Evolutionary conservation across 805 yeast species (phyloP).

Genomic region (Candida odintsovae): DNA sequence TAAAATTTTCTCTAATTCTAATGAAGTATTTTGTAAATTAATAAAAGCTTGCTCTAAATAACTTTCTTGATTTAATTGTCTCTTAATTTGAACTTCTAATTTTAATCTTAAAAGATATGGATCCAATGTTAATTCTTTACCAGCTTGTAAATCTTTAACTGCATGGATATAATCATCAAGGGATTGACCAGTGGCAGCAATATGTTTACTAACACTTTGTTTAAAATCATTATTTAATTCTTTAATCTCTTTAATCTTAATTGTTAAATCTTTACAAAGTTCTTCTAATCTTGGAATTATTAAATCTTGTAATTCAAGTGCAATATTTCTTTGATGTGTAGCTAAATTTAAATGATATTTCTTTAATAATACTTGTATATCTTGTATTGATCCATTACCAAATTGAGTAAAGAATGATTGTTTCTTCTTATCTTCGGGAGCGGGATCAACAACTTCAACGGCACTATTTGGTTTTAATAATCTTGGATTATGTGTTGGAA

Average conservation of each 20-base stretch:
- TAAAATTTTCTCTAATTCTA: conserved; percentile 81
- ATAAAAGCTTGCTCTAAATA: conserved; percentile 82
- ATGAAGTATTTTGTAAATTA: conserved; percentile 81
- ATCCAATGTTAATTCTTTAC: conserved; percentile 46
- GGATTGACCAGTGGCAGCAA: conserved; percentile 56
- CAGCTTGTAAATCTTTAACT: conserved; percentile 46
- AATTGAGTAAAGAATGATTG: conserved; percentile 56
- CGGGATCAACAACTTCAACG: conserved; percentile 31
- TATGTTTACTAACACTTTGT: conserved; percentile 64
- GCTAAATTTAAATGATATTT: conserved; percentile 62
- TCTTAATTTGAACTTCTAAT: conserved; percentile 70
- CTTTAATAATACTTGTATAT: conserved; percentile 67
- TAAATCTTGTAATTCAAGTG: conserved; percentile 50
- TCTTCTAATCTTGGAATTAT: conserved; percentile 66
- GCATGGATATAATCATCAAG: conserved; percentile 50
- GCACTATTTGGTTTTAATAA: conserved; percentile 25
- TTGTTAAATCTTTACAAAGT: conserved; percentile 63
- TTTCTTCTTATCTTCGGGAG: conserved; percentile 18
- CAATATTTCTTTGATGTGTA: conserved; percentile 46
- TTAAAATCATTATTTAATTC: conserved; percentile 78
- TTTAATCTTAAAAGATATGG: conserved; percentile 70
- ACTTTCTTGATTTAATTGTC: conserved; percentile 78
- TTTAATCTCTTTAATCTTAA: conserved; percentile 83
- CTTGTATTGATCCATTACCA: conserved; percentile 78
- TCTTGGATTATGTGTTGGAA: background rate